phyloP scores from a whole-genome alignment of 768 basidiomycete species.

The Chlorophyllum brunneum region DNA sequence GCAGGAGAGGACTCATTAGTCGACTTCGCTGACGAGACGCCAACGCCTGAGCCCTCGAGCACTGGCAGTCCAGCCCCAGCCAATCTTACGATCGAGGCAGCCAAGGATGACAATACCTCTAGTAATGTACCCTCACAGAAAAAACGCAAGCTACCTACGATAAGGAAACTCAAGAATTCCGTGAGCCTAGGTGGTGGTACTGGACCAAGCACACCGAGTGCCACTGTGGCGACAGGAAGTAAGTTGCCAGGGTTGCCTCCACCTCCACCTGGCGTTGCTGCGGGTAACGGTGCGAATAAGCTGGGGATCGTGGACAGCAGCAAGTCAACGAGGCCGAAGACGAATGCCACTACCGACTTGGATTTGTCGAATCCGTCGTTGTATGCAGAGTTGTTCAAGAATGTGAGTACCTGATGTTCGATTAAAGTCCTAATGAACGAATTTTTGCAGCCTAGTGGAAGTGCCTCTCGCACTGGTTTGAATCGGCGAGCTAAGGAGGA shows the following conservation, averaged over 20 bases:
- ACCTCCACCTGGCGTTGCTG: background rate
- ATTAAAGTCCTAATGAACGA: background rate
- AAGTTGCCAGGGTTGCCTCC: constrained; percentile 17
- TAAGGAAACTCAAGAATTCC: constrained; percentile 56
- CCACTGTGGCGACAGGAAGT: constrained; percentile 18
- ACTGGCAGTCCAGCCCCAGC: background rate
- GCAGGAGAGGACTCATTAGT: constrained; percentile 30
- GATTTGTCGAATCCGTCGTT: constrained; percentile 59
- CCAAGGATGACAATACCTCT: constrained; percentile 2
- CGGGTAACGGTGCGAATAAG: constrained; percentile 20
- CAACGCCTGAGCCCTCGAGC: constrained; percentile 24
- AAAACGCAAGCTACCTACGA: constrained; percentile 65
- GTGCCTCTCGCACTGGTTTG: constrained; percentile 37
- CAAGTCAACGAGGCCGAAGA: constrained; percentile 21
- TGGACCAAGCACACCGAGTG: constrained; percentile 13
- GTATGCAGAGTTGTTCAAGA: constrained; percentile 63
- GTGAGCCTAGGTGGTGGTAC: constrained; percentile 22
- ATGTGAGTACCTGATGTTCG: constrained; percentile 30
- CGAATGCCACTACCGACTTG: constrained; percentile 47
- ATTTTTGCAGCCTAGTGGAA: constrained; percentile 34
- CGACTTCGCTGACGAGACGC: constrained; percentile 30
- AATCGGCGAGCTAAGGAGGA: constrained; percentile 50
- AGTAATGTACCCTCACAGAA: constrained; percentile 29
- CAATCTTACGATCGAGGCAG: background rate
- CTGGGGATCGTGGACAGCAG: constrained; percentile 25